Evolutionary conservation across 441 rosid genomes (phyloP), one percentile per base, ranked within the genome.

Genomic region (Erysimum pusillum): DNA sequence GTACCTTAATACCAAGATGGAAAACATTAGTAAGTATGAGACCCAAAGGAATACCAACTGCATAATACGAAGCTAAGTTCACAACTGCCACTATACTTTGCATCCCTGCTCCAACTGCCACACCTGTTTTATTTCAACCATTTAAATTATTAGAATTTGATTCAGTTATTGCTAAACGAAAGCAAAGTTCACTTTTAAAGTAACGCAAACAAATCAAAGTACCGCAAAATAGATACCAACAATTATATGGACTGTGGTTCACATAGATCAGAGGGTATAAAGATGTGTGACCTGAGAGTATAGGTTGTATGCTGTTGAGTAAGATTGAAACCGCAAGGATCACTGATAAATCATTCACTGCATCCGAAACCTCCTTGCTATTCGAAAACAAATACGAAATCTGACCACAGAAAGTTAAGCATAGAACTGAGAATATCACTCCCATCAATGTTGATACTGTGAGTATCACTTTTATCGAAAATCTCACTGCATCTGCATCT

Each of bases 241-340:
- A 57, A 12, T 20, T 20, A 2, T 67, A 6, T 51, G 31, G 31
- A 28, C 4, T 3, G 38, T 52, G 14, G 18, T 70, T 28, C 35
- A 54, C 17, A 11, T 25, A 25, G 3, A 28, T 54, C 1, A 25
- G 15, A 31, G 35, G 60, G 60, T 28, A 28, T 54, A 28, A 28
- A 20, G 63, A 45, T 49, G 48, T 12, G 35, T 71, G 65, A 74
- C 97, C 96, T 75, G 90, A 62, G 44, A 89, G 89, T 9, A 89
- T 78, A 25, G 92, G 82, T 71, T 90, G 92, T 34, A 87, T 53
- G 57, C 87, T 83, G 44, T 90, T 90, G 45, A 92, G 81, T 9
- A 92, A 71, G 44, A 90, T 76, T 1, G 97, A 86, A 49, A 88
- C 31, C 14, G 91, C 82, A 11, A 89, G 89, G 18, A 92, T 76